Evolutionary conservation across 179 eudicot genomes (phyloP), one percentile per base, ranked within the genome.

Genomic region (Silene vulgaris): DNA sequence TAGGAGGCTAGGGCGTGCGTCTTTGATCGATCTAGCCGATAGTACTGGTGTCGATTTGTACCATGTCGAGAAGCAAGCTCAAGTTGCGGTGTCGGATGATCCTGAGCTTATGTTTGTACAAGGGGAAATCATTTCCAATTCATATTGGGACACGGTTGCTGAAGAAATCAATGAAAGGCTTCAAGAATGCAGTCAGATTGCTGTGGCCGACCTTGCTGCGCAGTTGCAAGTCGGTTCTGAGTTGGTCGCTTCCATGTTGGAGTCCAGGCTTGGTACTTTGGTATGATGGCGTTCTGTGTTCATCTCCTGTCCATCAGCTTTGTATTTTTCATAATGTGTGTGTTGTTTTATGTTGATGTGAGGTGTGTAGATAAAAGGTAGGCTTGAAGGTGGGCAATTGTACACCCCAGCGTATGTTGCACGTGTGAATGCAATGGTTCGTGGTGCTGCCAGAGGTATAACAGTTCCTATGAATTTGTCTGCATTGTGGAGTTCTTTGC

Each of bases 341-440:
- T 62, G 32, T 8, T 37, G 30, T 19, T 77, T 17, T 45, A 4
- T 74, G 21, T 23, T 40, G 62, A 48, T 78, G 69, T 37, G 61
- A 45, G 75, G n/a, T 40, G 11, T 75, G 65, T 80, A 96, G 99
- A 82, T 96, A 57, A 86, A 96, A 88, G 97, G 97, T 64, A 87
- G 97, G 82, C 97, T 96, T 83, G 99, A 96, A 89, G 99, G 97
- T 52, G 97, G 99, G 45, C 99, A 93, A 48, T 77, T 96, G 76
- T 96, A 93, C 72, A 93, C 99, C 12, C 97, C 97, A 9, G 99
- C 99, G 17, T 93, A 96, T 85, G 93, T 96, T 81, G 89, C 88
- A 28, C 96, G 97, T 74, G 93, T 96, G 72, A 87, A 74, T 81
- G 97, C 97, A 63, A 96, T 96, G 99, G 93, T 96, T 60, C 90